A percentile compares a stretch with the other conserved stretches of the same genome.
phyloP scores from a whole-genome alignment of 805 yeast species.

The Candida stauntonica region DNA sequence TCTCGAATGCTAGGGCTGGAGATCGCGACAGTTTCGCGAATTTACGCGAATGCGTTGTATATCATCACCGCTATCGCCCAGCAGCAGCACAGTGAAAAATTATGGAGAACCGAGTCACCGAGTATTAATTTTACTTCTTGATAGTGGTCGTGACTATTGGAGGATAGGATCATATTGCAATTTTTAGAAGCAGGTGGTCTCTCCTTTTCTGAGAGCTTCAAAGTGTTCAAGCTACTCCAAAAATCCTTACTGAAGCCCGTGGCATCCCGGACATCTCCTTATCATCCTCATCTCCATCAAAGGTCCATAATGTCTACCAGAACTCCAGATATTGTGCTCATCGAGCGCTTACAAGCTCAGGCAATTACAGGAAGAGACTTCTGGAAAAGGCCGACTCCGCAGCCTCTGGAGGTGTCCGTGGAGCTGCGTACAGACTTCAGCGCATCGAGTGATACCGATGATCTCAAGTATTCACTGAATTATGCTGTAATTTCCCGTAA shows the following conservation, averaged over 20 bases:
- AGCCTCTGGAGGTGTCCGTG: constrained; percentile 59
- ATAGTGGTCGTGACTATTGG: too few relatives aligned
- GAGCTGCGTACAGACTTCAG: constrained; percentile 62
- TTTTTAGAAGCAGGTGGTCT: too few relatives aligned
- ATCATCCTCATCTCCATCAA: not conserved
- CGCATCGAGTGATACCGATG: constrained; percentile 76
- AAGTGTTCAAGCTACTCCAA: not conserved
- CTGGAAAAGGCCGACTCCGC: constrained; percentile 65
- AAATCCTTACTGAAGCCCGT: not conserved
- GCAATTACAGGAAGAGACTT: constrained; percentile 71
- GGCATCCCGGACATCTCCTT: not conserved
- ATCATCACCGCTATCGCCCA: not conserved
- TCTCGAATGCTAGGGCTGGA: too few relatives aligned
- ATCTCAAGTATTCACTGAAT: constrained; percentile 75
- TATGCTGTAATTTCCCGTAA: constrained; percentile 79
- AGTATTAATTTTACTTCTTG: too few relatives aligned
- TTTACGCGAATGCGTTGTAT: not conserved
- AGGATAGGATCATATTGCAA: too few relatives aligned
- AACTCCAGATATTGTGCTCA: constrained; percentile 21
- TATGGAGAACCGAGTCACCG: too few relatives aligned
- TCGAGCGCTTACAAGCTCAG: constrained; percentile 47
- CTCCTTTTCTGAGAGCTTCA: not conserved
- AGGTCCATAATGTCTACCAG: not conserved
- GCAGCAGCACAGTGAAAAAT: too few relatives aligned
- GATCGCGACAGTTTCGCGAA: not conserved